Conservation (phyloP, 83 land plant species). For the Picea mariana region DNA sequence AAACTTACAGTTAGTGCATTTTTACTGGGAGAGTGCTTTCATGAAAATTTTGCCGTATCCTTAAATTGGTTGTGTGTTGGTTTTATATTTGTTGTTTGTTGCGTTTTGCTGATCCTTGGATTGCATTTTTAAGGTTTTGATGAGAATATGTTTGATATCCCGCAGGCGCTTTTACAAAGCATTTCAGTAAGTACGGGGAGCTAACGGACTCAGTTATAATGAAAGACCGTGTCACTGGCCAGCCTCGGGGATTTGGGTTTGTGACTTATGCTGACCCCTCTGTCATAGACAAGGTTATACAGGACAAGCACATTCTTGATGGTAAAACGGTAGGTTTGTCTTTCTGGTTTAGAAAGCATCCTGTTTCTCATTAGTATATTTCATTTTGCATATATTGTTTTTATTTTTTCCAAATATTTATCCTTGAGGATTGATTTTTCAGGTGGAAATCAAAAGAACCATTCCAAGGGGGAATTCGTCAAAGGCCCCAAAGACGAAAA, state of each 20-base stretch:
- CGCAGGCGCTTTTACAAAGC: constrained; percentile 51
- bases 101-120: neutral
- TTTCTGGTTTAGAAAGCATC: neutral
- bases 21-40: neutral
- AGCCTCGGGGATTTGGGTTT: constrained; percentile 94
- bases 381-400: neutral
- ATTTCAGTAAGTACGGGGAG: constrained; percentile 92
- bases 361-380: neutral
- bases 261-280: constrained; percentile 83
- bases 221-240: constrained; percentile 79
- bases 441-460: constrained; percentile 86
- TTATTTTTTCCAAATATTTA: neutral
- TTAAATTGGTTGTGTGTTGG: neutral
- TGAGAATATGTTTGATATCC: neutral
- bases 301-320: constrained; percentile 12
- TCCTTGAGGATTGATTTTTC: constrained; percentile 9
- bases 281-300: constrained; percentile 15
- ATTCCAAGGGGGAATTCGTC: constrained; percentile 68
- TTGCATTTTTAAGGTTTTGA: neutral
- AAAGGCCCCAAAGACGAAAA: constrained; percentile 66
- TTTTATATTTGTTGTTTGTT: neutral
- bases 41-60: neutral
- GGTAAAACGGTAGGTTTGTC: constrained; percentile 7
- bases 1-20: neutral
- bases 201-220: constrained; percentile 93